phyloP scores from a whole-genome alignment of 2,329 filamentous ascomycete species.

The Rhynchosporium agropyri region DNA sequence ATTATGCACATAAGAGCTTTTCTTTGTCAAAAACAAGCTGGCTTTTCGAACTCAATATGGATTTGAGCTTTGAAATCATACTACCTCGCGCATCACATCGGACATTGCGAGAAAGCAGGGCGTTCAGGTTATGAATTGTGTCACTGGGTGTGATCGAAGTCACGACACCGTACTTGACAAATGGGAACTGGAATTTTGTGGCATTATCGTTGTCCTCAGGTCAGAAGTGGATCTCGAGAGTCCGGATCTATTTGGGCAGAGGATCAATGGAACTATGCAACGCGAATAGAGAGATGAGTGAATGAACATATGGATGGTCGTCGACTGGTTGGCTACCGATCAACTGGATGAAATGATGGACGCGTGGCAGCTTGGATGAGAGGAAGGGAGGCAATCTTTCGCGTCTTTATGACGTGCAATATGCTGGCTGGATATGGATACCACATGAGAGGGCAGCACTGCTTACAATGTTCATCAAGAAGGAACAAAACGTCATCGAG shows the following conservation, averaged over 20 bases:
- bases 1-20: conserved; percentile 14
- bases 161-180: neutral
- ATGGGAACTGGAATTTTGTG: neutral
- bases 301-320: neutral
- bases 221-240: conserved; percentile 1
- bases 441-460: too few relatives aligned
- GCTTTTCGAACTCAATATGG: neutral
- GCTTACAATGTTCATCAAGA: neutral
- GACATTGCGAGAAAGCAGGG: conserved; percentile 14
- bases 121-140: conserved; percentile 12
- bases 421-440: neutral
- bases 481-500: neutral
- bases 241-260: neutral
- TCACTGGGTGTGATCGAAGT: neutral
- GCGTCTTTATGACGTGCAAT: too few relatives aligned
- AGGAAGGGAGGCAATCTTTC: neutral
- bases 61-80: neutral
- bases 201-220: neutral
- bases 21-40: neutral
- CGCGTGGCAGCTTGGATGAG: neutral
- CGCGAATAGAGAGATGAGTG: neutral
- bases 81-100: neutral
- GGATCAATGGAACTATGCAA: neutral
- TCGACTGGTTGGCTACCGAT: neutral
- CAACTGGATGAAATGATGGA: neutral